Percentiles rank a stretch among this genome's conserved stretches.
Conservation (phyloP, 1,139 yeast genomes). For the Pichia sp. region DNA sequence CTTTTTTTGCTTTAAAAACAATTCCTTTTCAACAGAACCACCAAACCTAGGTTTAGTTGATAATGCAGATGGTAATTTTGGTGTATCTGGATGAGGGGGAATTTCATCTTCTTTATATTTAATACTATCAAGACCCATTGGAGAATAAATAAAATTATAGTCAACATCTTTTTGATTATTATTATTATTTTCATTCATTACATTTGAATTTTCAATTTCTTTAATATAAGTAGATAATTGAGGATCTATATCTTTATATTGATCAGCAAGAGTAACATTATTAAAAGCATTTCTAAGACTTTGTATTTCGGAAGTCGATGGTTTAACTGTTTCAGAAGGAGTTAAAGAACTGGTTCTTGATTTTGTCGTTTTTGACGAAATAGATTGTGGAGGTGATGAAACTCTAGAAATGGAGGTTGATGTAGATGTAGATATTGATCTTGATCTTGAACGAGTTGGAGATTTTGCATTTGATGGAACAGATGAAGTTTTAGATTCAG, state of each 20-base stretch:
- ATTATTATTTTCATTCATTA: conserved; percentile 10
- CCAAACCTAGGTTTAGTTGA: conserved; percentile 27
- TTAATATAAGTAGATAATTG: conserved; percentile 52
- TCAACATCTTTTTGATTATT: conserved; percentile 14
- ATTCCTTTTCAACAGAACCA: conserved; percentile 24
- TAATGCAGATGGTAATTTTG: conserved; percentile 47
- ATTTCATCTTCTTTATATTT: conserved; percentile 35
- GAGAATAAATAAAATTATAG: conserved; percentile 21
- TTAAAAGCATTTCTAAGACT: not conserved
- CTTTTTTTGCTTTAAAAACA: conserved; percentile 17
- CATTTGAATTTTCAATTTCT: conserved; percentile 32
- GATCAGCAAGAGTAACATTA: conserved; percentile 16
- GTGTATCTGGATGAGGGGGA: conserved; percentile 42
- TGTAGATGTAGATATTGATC: no score
- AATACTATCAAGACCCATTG: conserved; percentile 20
- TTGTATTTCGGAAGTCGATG: not conserved
- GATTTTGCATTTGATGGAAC: not conserved
- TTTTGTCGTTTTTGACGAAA: not conserved
- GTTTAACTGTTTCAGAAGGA: not conserved
- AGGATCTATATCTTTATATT: conserved; percentile 40
- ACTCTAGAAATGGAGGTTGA: not conserved
- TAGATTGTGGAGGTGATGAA: not conserved
- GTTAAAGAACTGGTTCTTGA: not conserved
- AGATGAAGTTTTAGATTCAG: no score
- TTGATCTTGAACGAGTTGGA: no score